A percentile compares a stretch with the other conserved stretches of the same genome.
These are phyloP conservation scores for Gamarada debralockiae DNA, from an alignment of 495 filamentous ascomycete genomes.

Conservation along the genomic window DNA sequence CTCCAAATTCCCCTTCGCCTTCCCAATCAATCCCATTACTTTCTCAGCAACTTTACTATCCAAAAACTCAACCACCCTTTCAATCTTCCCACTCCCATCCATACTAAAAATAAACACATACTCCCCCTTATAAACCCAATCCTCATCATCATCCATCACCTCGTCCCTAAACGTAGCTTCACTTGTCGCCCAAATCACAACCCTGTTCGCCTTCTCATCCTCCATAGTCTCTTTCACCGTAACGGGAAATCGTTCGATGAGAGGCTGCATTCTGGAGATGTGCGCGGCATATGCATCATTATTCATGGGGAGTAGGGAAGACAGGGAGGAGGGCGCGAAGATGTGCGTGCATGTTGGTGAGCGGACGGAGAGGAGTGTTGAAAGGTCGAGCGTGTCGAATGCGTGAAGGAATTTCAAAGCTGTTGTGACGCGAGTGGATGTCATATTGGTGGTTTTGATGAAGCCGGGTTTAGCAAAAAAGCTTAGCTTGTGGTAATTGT, in stretches of 20 bases:
- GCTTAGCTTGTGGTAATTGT: too few relatives aligned
- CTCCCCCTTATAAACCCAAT: conserved; percentile 5
- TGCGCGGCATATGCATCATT: not conserved
- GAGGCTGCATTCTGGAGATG: not conserved
- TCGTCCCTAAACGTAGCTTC: not conserved
- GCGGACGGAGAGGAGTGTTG: not conserved
- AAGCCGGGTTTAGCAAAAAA: too few relatives aligned
- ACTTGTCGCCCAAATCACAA: conserved; percentile 14
- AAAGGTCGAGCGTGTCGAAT: not conserved
- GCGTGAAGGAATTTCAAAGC: not conserved
- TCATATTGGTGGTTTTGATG: too few relatives aligned
- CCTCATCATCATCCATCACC: not conserved
- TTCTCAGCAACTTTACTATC: conserved; percentile 13
- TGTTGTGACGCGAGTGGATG: not conserved
- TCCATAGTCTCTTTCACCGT: conserved; percentile 14
- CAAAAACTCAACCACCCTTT: conserved; percentile 28
- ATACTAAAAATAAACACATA: conserved; percentile 24
- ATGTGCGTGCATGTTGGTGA: not conserved
- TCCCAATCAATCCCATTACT: not conserved
- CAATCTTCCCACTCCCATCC: conserved; percentile 29
- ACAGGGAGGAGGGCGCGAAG: not conserved
- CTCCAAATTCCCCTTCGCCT: not conserved
- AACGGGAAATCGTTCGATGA: conserved; percentile 5
- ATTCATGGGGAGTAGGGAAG: not conserved
- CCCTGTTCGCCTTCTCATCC: conserved; percentile 20